Percentiles rank a stretch among this genome's conserved stretches.
phyloP scores from a whole-genome alignment of 2,329 filamentous ascomycete species.

The Magnaporthiopsis incrustans region DNA sequence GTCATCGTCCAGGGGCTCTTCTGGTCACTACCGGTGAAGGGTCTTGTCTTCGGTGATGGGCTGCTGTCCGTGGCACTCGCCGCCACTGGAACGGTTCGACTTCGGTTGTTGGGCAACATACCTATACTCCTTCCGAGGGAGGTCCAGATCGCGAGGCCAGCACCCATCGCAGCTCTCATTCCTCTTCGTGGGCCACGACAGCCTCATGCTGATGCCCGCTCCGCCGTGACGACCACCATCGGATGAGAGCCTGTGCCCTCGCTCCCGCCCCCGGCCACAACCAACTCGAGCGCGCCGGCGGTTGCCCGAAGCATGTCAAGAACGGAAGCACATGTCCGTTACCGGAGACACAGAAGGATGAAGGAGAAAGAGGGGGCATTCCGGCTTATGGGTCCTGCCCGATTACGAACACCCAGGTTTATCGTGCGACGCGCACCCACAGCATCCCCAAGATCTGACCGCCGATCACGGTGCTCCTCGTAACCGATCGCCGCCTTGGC shows the following conservation, averaged over 20 bases:
- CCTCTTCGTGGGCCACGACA: conserved; percentile 38
- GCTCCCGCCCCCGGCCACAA: not conserved
- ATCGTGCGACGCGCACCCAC: too few species aligned
- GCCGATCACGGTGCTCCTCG: too few species aligned
- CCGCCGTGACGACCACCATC: conserved; percentile 15
- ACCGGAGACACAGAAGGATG: conserved; percentile 16
- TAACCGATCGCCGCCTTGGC: too few species aligned
- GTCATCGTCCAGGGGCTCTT: conserved; percentile 32
- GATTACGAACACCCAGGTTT: too few species aligned
- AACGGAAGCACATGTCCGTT: conserved; percentile 14
- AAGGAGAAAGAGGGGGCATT: not conserved
- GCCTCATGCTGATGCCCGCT: conserved; percentile 30
- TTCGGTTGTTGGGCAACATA: conserved; percentile 39
- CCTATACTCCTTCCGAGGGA: conserved; percentile 37
- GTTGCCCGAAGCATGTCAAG: conserved; percentile 2
- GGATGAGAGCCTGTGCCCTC: not conserved
- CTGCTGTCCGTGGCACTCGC: conserved; percentile 31
- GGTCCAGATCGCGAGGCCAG: conserved; percentile 24
- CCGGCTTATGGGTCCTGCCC: not conserved
- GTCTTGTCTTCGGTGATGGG: conserved; percentile 44
- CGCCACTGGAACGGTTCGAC: conserved; percentile 33
- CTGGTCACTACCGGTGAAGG: conserved; percentile 39
- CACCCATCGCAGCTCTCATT: conserved; percentile 41
- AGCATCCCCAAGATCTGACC: too few species aligned
- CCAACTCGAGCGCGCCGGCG: not conserved